Percentiles rank a stretch among this genome's conserved stretches.
phyloP scores from a whole-genome alignment of 345 rosid species.

The Brassica juncea region DNA sequence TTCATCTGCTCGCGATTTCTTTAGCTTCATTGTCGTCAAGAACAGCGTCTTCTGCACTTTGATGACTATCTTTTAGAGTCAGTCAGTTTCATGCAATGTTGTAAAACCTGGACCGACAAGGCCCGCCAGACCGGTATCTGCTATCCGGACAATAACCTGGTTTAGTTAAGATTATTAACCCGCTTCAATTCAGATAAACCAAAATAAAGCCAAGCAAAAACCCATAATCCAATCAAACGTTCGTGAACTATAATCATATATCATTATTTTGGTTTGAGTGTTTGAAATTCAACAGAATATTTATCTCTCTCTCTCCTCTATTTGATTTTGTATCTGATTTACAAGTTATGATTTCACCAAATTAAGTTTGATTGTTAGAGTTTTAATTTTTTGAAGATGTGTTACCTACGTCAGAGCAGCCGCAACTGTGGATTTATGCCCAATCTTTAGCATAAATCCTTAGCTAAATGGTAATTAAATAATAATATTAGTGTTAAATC shows the following conservation, averaged over 20 bases:
- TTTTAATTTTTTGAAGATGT: too few relatives aligned
- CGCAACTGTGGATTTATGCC: too few relatives aligned
- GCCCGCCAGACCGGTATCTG: neutral
- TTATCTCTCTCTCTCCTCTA: neutral
- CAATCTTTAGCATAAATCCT: too few relatives aligned
- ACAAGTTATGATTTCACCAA: neutral
- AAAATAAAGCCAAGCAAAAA: neutral
- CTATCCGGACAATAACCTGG: neutral
- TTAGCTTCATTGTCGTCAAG: constrained; percentile 62
- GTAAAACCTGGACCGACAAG: neutral
- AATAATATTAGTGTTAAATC: too few relatives aligned
- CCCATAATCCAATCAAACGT: neutral
- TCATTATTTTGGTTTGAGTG: neutral
- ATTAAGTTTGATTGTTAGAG: neutral
- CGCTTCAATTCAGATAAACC: neutral
- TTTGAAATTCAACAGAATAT: neutral
- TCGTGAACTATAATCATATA: neutral
- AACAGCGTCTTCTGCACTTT: constrained; percentile 48
- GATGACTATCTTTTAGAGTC: constrained; percentile 37
- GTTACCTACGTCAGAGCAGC: too few relatives aligned
- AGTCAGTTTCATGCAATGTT: neutral
- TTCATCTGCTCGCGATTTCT: constrained; percentile 49
- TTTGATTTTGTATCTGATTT: neutral
- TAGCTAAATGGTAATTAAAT: too few relatives aligned
- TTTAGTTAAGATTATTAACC: neutral